A percentile compares a stretch with the other conserved stretches of the same genome.
Evolutionary conservation across 805 yeast genomes (phyloP).

Genomic region (Wickerhamomyces ciferrii): DNA sequence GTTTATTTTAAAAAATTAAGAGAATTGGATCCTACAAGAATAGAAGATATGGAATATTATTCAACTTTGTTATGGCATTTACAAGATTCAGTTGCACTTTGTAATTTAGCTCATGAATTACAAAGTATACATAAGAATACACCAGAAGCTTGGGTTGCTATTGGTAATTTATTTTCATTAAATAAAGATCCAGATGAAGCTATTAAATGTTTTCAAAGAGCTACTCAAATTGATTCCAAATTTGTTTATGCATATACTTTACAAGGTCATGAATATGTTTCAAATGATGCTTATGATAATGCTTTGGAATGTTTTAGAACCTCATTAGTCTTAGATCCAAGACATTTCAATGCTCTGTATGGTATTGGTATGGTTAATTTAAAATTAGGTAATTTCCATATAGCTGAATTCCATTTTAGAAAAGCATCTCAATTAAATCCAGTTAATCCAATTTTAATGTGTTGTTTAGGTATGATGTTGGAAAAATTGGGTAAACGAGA

Average conservation of each 20-base stretch:
- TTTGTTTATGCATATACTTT: slow-evolving; percentile 89
- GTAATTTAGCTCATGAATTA: slow-evolving; percentile 79
- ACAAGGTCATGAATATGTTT: slow-evolving; percentile 87
- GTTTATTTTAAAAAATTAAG: slow-evolving; percentile 58
- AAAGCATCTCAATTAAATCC: slow-evolving; percentile 89
- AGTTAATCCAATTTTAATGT: slow-evolving; percentile 78
- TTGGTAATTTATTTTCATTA: slow-evolving; percentile 85
- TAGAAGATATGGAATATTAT: slow-evolving; percentile 85
- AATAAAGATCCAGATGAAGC: slow-evolving; percentile 87
- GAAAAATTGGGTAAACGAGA: slow-evolving; percentile 68
- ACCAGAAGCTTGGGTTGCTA: slow-evolving; percentile 86
- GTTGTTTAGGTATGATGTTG: slow-evolving; percentile 91
- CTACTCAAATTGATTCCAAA: slow-evolving; percentile 58
- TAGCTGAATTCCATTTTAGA: slow-evolving; percentile 82
- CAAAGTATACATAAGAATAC: slow-evolving; percentile 56
- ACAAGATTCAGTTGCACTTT: slow-evolving; percentile 71
- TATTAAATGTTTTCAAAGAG: slow-evolving; percentile 77
- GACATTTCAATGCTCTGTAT: slow-evolving; percentile 91
- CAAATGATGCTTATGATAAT: slow-evolving; percentile 85
- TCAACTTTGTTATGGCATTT: slow-evolving; percentile 93
- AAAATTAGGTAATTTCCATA: slow-evolving; percentile 76
- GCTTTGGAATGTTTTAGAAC: slow-evolving; percentile 80
- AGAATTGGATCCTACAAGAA: slow-evolving; percentile 66
- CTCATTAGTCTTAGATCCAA: slow-evolving; percentile 69
- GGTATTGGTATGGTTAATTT: slow-evolving; percentile 94